Evolutionary conservation across 257 asterid species (phyloP).

Genomic region (Voacanga thouarsii): DNA sequence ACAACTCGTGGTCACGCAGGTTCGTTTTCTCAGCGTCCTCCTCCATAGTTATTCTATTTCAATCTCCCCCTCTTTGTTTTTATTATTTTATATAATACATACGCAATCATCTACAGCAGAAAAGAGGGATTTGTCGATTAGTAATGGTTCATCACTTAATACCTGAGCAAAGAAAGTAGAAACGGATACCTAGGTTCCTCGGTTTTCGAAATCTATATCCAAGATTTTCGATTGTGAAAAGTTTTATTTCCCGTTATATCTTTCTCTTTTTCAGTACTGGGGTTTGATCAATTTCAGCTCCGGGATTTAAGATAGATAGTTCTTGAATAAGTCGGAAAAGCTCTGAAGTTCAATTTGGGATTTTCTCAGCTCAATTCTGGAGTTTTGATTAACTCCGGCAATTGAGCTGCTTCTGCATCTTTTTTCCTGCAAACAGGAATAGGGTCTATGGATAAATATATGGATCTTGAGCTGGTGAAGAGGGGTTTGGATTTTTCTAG

Average conservation of each 20-base stretch:
- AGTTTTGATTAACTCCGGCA: constrained; percentile 5
- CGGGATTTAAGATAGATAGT: constrained; percentile 12
- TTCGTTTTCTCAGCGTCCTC: constrained; percentile 13
- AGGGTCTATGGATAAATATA: constrained; percentile 22
- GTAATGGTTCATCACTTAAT: constrained; percentile 21
- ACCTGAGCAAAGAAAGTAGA: constrained; percentile 9
- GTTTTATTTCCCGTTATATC: background rate
- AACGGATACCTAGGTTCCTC: constrained; percentile 40
- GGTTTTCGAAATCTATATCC: constrained; percentile 34
- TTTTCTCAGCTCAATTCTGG: constrained; percentile 13
- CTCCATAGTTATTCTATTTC: background rate
- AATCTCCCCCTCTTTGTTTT: background rate
- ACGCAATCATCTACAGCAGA: background rate
- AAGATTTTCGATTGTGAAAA: constrained; percentile 11
- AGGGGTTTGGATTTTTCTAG: constrained; percentile 47
- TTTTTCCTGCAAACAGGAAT: background rate
- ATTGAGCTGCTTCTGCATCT: background rate
- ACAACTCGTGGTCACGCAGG: constrained; percentile 17
- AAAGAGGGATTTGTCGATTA: background rate
- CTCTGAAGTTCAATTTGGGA: constrained; percentile 8
- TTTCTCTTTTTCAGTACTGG: constrained; percentile 14
- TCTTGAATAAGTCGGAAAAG: constrained; percentile 6
- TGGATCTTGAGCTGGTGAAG: constrained; percentile 59
- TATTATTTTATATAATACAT: too few relatives aligned
- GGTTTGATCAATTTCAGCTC: constrained; percentile 33